Base-by-base conservation (phyloP, 495 filamentous ascomycete genomes). In the Xylaria venustula region DNA sequence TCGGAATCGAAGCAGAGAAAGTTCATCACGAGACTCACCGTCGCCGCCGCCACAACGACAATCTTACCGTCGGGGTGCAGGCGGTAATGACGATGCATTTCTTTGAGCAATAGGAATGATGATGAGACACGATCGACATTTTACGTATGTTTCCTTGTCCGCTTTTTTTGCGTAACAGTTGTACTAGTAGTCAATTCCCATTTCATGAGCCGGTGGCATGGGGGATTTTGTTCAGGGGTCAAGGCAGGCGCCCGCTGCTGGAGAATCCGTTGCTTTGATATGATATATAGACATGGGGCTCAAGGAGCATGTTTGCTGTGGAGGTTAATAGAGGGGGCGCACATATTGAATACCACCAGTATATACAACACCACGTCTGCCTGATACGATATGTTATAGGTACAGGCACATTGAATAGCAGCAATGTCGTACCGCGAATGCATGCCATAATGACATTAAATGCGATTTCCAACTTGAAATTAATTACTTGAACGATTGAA, bases 71-170 rank as follows among this genome's bases (percentile, higher is more conserved):
- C 51, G 42, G 22, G 63, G 53, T 53, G 64, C 64, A 12, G 54
- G 61, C 7, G 67, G 63, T 1, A 58, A 66, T 42, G 60, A 65
- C 42, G 70, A 58, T 1, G 70, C 67, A 2, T 72, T 68, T 23
- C 60, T 70, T 47, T 70, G 49, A 62, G 44, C n/a, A 47, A 42
- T 28, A 19, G 11, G 28, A 32, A 62, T 36, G 45, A 61, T 62
- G 19, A 71, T 62, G 69, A 71, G 69, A 69, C 52, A 71, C 66
- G 68, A 71, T 23, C 54, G 45, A 63, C 56, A 58, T 64, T 49
- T 62, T 34, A 60, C 60, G 55, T 71, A 17, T 58, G 23, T 62
- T 71, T 68, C 48, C 56, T 53, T 64, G 54, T 55, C 25, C 32
- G 57, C 47, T 47, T 52, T n/a, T n/a, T n/a, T 58, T 48, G 34